These are phyloP conservation scores for Centaurea solstitialis DNA, from an alignment of 129 eudicot species.

Conservation along the genomic window DNA sequence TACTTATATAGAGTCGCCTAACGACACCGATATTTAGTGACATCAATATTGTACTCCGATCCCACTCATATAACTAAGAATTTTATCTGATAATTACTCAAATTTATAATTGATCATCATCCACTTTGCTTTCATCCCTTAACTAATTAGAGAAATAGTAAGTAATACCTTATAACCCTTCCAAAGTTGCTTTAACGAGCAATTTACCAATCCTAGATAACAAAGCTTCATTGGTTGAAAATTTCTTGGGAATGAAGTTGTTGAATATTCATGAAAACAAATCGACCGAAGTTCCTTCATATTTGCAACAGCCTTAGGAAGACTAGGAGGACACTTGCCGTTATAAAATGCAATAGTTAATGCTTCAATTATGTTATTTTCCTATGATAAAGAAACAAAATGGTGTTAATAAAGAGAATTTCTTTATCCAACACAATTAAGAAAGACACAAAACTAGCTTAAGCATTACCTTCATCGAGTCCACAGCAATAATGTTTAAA, in stretches of 20 bases:
- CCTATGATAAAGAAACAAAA: background rate
- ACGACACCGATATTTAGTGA: no score
- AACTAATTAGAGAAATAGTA: background rate
- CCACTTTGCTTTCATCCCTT: no score
- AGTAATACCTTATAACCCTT: background rate
- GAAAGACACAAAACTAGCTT: background rate
- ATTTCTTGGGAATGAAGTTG: background rate
- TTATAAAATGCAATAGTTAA: no score
- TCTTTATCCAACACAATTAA: background rate
- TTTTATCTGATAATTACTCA: background rate
- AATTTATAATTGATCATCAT: no score
- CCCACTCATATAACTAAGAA: background rate
- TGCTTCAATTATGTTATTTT: background rate
- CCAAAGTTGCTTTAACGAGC: background rate
- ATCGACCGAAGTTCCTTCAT: background rate
- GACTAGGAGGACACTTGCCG: background rate
- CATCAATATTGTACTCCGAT: no score
- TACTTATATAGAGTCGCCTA: no score
- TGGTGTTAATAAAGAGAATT: background rate
- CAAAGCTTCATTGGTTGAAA: background rate
- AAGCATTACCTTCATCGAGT: background rate
- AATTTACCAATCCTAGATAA: background rate
- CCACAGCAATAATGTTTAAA: background rate
- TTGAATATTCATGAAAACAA: background rate
- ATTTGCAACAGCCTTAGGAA: background rate